Conservation (phyloP, 1,284 basidiomycete genomes). For the Microbotryum saponariae region DNA sequence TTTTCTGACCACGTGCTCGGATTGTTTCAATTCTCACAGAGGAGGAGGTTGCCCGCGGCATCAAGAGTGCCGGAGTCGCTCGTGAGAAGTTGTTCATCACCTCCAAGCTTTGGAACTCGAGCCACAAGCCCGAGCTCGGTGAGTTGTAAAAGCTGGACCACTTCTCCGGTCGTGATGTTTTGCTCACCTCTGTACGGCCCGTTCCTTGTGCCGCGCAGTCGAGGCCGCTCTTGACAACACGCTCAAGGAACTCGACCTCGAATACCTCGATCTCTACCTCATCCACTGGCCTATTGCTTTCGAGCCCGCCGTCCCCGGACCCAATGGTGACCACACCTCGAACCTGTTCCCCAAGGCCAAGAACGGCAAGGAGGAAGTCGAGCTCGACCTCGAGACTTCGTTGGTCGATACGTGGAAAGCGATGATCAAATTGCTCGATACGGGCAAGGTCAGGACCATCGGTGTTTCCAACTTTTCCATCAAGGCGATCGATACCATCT, state of each 20-base stretch:
- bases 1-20: not conserved
- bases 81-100: slow-evolving; percentile 42
- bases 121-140: slow-evolving; percentile 44
- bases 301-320: slow-evolving; percentile 4
- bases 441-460: slow-evolving; percentile 24
- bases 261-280: slow-evolving; percentile 42
- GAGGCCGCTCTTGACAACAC: slow-evolving; percentile 42
- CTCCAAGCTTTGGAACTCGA: slow-evolving; percentile 38
- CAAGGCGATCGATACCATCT: slow-evolving; percentile 29
- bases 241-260: slow-evolving; percentile 40
- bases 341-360: slow-evolving; percentile 51
- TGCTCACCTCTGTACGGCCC: slow-evolving; percentile 1
- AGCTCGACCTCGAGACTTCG: slow-evolving; percentile 55
- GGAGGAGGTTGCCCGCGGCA: slow-evolving; percentile 40
- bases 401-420: slow-evolving; percentile 77
- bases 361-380: slow-evolving; percentile 47
- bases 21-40: not conserved
- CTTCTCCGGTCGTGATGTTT: not conserved
- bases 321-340: slow-evolving; percentile 13
- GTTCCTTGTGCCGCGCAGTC: slow-evolving; percentile 29
- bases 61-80: slow-evolving; percentile 37
- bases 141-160: not conserved
- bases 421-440: slow-evolving; percentile 55
- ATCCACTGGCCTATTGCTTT: slow-evolving; percentile 74
- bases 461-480: slow-evolving; percentile 35